Evolutionary conservation across 1,284 basidiomycete species (phyloP).

Genomic region (Ceratobasidium sp.): DNA sequence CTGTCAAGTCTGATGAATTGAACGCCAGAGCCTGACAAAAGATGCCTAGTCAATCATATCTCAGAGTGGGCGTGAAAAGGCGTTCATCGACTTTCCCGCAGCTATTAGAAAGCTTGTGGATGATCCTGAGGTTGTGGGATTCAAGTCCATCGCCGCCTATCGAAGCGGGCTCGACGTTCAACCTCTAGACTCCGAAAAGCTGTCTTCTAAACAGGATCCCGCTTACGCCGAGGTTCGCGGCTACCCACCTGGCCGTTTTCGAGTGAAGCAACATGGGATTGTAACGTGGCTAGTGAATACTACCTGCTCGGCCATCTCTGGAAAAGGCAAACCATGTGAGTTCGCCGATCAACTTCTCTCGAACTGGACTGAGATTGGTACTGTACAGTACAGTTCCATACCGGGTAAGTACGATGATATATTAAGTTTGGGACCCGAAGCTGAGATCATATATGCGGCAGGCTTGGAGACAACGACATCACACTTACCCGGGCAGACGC

Average conservation of each 20-base stretch:
- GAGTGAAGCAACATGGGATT: slow-evolving; percentile 45
- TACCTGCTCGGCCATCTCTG: slow-evolving; percentile 48
- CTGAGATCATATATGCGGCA: not conserved
- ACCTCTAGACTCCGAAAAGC: no score
- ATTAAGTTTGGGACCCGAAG: not conserved
- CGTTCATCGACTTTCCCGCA: slow-evolving; percentile 55
- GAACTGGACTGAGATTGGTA: not conserved
- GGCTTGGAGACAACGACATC: slow-evolving; percentile 79
- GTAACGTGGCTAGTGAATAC: slow-evolving; percentile 63
- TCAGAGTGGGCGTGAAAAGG: slow-evolving; percentile 66
- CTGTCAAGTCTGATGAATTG: not conserved
- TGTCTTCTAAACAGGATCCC: no score
- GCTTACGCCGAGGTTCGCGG: slow-evolving; percentile 44
- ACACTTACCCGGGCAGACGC: slow-evolving; percentile 71
- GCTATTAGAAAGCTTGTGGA: slow-evolving; percentile 58
- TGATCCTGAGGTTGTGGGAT: slow-evolving; percentile 70
- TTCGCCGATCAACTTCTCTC: not conserved
- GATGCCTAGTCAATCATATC: slow-evolving; percentile 60
- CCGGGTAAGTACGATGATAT: slow-evolving; percentile 60
- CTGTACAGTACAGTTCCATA: slow-evolving; percentile 80
- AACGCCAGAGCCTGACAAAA: not conserved
- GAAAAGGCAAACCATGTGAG: slow-evolving; percentile 67
- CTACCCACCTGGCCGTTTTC: slow-evolving; percentile 48
- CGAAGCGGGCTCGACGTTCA: slow-evolving; percentile 75
- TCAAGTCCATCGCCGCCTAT: slow-evolving; percentile 82